Conservation (phyloP, 139 green algal species). For the Bryopsis sp. region DNA sequence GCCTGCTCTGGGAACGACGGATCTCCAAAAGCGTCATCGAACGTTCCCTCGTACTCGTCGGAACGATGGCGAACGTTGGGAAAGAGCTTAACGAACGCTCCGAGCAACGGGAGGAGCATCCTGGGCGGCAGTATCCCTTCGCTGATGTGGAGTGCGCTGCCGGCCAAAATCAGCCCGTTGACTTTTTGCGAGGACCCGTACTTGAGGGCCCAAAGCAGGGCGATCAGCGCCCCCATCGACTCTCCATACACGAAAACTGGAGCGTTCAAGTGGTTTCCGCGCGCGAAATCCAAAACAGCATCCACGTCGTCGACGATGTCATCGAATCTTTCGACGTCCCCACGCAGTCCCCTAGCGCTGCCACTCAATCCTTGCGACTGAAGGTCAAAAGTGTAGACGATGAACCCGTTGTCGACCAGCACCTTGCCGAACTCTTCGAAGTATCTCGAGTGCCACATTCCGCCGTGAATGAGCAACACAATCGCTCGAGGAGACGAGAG, state of each 20-base stretch:
- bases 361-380: background rate
- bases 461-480: background rate
- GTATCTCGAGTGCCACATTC: background rate
- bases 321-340: background rate
- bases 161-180: background rate
- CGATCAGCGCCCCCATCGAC: background rate
- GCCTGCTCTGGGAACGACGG: no score
- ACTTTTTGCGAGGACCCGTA: background rate
- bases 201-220: background rate
- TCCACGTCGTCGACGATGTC: background rate
- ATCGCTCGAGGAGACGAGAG: background rate
- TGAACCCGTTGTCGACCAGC: background rate
- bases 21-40: background rate
- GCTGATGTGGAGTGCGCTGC: background rate
- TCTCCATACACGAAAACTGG: background rate
- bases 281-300: background rate
- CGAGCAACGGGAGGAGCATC: background rate
- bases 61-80: background rate
- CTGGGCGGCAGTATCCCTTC: background rate
- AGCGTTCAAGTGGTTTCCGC: background rate
- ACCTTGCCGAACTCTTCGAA: background rate
- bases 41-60: background rate
- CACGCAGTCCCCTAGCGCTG: background rate
- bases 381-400: background rate
- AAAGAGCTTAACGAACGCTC: background rate